Conservation (phyloP, 768 basidiomycete genomes). For the Pleurotus ostreatus region DNA sequence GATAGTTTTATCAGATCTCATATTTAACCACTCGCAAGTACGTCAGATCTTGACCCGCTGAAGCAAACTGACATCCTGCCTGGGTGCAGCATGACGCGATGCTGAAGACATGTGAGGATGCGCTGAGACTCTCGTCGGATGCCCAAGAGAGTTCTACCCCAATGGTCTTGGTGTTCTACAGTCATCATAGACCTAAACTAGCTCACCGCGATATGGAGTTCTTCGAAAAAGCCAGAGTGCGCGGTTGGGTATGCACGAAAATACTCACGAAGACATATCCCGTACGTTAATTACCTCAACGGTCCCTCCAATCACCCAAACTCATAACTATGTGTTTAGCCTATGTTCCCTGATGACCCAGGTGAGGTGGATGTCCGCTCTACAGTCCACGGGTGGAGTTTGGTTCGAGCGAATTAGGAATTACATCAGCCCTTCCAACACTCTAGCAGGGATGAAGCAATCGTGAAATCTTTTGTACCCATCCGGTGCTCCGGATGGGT, state of each 20-base stretch:
- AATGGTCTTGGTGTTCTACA: constrained; percentile 76
- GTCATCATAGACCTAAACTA: constrained; percentile 83
- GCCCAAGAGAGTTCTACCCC: constrained; percentile 13
- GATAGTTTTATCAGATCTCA: constrained; percentile 86
- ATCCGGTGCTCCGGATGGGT: no score
- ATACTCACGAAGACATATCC: constrained; percentile 62
- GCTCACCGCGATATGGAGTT: constrained; percentile 82
- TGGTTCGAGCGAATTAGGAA: constrained; percentile 28
- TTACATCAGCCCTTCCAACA: no score
- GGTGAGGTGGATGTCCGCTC: constrained; percentile 75
- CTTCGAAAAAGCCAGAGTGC: constrained; percentile 56
- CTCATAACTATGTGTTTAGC: constrained; percentile 33
- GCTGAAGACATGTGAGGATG: constrained; percentile 64
- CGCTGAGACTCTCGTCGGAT: constrained; percentile 18
- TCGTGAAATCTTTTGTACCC: no score
- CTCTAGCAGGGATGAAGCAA: no score
- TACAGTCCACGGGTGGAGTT: constrained; percentile 82
- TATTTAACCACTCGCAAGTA: constrained; percentile 94
- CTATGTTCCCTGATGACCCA: constrained; percentile 88
- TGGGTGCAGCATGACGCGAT: constrained; percentile 70
- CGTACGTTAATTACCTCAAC: constrained; percentile 32
- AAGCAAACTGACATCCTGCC: not conserved
- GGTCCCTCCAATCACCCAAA: not conserved
- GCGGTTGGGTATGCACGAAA: constrained; percentile 73
- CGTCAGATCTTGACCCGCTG: constrained; percentile 6